Evolutionary conservation across 2,329 filamentous ascomycete species (phyloP), one percentile per base, ranked within the genome.

Genomic region (Acrocalymma vagum): DNA sequence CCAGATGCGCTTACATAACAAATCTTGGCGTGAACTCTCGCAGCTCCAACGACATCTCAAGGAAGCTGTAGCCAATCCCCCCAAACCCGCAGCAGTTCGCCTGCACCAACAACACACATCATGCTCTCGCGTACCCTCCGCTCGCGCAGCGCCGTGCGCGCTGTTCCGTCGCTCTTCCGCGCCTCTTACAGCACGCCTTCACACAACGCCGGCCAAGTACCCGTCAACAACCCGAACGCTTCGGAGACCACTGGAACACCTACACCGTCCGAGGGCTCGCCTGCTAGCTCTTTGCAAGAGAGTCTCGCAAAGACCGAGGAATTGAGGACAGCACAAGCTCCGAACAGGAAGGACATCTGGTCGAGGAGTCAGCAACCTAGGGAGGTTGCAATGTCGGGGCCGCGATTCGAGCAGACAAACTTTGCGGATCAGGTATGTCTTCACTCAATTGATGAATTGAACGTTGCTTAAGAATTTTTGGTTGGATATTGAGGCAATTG

Each of bases 351-450:
- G 45, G 82, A 74, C 5, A 81, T 90, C 45, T 99, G 94, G 94
- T 90, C 90, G 48, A 77, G 83, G 65, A 95, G 84, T 75, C 94
- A 99, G 80, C 83, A 84, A 72, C 84, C 90, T 25, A 81, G 93
- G 62, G 81, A 83, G 38, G 74, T 84, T 71, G 94, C 91, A 37
- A 99, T 99, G 93, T 84, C 85, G 27, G 94, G 94, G 27, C 94
- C 94, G 53, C 81, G 93, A 59, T 99, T 99, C 65, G 94, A 99
- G 79, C 93, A 97, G 83, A 97, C 90, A 22, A 90, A 95, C 64
- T 93, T 97, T 75, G 84, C 86, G 60, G 76, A 87, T 56, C 94
- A 99, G 88, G 93, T 96, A 78, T 57, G 83, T 65, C 2, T 15
- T 22, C 20, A 3, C 15, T 38, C 16, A 39, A 33, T 35, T 36